These are phyloP conservation scores for Podospora fimiseda DNA, from an alignment of 495 filamentous ascomycete genomes.

Conservation along the genomic window DNA sequence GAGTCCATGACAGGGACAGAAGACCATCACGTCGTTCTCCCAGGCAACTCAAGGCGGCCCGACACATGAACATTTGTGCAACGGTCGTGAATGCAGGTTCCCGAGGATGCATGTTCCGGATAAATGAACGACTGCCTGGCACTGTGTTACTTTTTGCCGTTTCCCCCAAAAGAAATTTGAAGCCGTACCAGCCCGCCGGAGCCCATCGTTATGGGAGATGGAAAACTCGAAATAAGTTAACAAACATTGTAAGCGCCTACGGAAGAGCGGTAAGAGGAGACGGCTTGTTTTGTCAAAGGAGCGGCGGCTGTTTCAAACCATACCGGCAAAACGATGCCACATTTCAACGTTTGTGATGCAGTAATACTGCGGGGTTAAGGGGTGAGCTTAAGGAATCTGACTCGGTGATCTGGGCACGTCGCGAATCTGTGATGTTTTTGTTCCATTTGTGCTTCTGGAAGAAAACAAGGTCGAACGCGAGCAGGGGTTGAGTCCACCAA, in stretches of 20 bases:
- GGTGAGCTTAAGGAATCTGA: neutral
- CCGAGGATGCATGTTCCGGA: neutral
- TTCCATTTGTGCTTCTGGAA: neutral
- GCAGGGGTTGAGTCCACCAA: neutral
- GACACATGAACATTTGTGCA: neutral
- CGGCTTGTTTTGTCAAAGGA: neutral
- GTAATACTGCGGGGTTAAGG: conserved; percentile 8
- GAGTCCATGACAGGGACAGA: neutral
- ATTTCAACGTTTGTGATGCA: conserved; percentile 3
- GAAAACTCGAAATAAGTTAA: no score
- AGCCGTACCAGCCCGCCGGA: neutral
- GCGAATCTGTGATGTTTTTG: neutral
- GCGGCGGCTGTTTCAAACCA: conserved; percentile 7
- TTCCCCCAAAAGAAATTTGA: no score
- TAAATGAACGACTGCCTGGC: neutral
- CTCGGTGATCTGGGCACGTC: neutral
- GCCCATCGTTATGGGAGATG: no score
- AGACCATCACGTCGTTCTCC: no score
- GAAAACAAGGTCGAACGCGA: neutral
- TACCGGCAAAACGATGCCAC: neutral
- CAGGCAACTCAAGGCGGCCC: neutral
- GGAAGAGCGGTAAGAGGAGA: neutral
- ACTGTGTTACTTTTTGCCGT: neutral
- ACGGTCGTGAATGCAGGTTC: neutral
- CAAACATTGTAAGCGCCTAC: neutral